Conservation (phyloP, 2,329 filamentous ascomycete genomes). For the Ascosphaera aggregata region DNA sequence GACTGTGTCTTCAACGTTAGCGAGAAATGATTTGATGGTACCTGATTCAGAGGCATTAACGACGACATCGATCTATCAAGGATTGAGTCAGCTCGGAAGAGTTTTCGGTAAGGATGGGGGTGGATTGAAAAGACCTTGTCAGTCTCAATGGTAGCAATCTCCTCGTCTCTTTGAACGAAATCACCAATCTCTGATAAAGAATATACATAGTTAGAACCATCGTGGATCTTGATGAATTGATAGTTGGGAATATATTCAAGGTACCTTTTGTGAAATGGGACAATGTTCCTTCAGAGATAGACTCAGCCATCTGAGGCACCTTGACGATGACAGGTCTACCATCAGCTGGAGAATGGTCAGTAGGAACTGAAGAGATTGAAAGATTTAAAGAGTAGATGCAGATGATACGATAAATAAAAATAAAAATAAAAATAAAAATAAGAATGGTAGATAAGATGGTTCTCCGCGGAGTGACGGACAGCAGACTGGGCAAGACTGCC, state of each 20-base stretch:
- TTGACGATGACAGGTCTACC: slow-evolving; percentile 42
- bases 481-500: too few species aligned
- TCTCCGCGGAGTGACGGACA: too few species aligned
- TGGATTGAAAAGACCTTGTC: slow-evolving; percentile 46
- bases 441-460: too few species aligned
- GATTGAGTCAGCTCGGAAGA: slow-evolving; percentile 1
- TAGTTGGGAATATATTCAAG: too few species aligned
- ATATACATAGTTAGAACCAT: too few species aligned
- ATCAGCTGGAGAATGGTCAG: neutral
- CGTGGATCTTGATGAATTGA: too few species aligned
- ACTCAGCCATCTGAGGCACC: slow-evolving; percentile 96
- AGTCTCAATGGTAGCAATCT: slow-evolving; percentile 96
- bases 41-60: slow-evolving; percentile 87
- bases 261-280: slow-evolving; percentile 78
- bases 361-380: neutral
- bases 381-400: slow-evolving; percentile 6
- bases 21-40: slow-evolving; percentile 76
- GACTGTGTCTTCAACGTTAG: slow-evolving; percentile 85
- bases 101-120: neutral
- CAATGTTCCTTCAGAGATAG: slow-evolving; percentile 88
- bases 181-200: slow-evolving; percentile 83
- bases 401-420: slow-evolving; percentile 3
- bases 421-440: neutral
- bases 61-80: slow-evolving; percentile 64
- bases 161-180: slow-evolving; percentile 84